Percentiles rank a stretch among this genome's conserved stretches.
phyloP scores from a whole-genome alignment of 1,284 basidiomycete species.

The Trametes sp. region DNA sequence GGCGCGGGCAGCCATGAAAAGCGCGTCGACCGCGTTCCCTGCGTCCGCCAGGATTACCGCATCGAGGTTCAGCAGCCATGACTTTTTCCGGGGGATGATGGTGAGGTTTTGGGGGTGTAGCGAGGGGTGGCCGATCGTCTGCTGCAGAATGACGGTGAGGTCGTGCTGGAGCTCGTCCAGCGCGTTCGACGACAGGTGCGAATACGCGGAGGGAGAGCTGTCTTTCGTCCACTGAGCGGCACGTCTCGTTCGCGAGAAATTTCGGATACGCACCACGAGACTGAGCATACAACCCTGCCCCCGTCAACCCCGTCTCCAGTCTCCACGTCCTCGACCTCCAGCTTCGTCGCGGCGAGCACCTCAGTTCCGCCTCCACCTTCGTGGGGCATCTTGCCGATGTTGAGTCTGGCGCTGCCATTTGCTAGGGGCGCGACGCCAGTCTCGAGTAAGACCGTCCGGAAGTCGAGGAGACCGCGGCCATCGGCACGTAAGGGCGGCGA shows the following conservation, averaged over 20 bases:
- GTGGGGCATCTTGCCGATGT: constrained; percentile 64
- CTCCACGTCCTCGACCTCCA: constrained; percentile 71
- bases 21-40: constrained; percentile 76
- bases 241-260: not conserved
- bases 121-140: constrained; percentile 66
- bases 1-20: constrained; percentile 79
- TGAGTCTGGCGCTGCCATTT: constrained; percentile 79
- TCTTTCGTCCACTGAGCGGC: constrained; percentile 46
- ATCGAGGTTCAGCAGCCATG: constrained; percentile 77
- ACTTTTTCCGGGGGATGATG: constrained; percentile 69
- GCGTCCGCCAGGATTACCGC: constrained; percentile 72
- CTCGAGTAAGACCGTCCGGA: constrained; percentile 71
- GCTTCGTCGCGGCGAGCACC: constrained; percentile 71
- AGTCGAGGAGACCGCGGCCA: constrained; percentile 70
- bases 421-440: constrained; percentile 78
- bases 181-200: constrained; percentile 63
- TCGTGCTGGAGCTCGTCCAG: constrained; percentile 80
- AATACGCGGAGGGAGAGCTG: constrained; percentile 82
- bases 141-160: constrained; percentile 62
- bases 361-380: constrained; percentile 72
- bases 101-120: constrained; percentile 66
- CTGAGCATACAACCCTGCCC: constrained; percentile 68
- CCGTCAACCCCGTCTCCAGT: constrained; percentile 57
- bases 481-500: constrained; percentile 67
- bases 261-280: constrained; percentile 69